Conservation (phyloP, 352 stramenopile species). For the Pythium grandisporangium region DNA sequence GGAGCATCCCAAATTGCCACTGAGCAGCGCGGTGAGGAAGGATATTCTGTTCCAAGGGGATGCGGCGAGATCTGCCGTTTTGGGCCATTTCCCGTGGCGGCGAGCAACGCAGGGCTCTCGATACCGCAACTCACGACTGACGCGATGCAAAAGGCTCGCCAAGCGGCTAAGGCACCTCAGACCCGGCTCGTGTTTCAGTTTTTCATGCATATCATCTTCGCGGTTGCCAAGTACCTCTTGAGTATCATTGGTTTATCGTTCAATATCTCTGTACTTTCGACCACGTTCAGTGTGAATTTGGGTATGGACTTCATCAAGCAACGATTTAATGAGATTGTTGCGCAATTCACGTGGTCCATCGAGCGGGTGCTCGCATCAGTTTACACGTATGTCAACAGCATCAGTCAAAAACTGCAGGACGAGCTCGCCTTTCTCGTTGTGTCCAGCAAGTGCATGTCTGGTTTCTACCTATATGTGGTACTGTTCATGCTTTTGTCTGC, state of each 20-base stretch:
- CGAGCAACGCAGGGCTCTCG: conserved; percentile 14
- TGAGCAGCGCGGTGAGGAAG: conserved; percentile 10
- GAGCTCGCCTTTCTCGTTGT: conserved; percentile 20
- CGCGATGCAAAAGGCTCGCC: conserved; percentile 8
- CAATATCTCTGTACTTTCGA: conserved; percentile 40
- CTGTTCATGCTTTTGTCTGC: conserved; percentile 22
- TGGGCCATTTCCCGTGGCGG: conserved; percentile 32
- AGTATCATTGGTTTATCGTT: conserved; percentile 46
- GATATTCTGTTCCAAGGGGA: too few relatives aligned
- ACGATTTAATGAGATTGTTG: too few relatives aligned
- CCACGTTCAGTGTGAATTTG: conserved; percentile 23
- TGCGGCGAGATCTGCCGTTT: conserved; percentile 40
- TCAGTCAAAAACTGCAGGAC: conserved; percentile 21
- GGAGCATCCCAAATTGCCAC: not conserved
- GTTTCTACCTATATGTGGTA: conserved; percentile 23
- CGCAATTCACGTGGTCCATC: conserved; percentile 16
- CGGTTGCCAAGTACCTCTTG: conserved; percentile 37
- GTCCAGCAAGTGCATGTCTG: conserved; percentile 22
- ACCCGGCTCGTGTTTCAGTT: conserved; percentile 20
- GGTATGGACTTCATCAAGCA: too few relatives aligned
- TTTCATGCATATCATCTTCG: conserved; percentile 12
- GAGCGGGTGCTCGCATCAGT: conserved; percentile 14
- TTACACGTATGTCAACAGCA: conserved; percentile 24
- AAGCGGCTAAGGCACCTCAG: conserved; percentile 14
- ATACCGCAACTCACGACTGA: conserved; percentile 11